Percentiles rank a stretch among this genome's conserved stretches.
These are phyloP conservation scores for Somion occarium DNA, from an alignment of 1,284 basidiomycete genomes.

Conservation along the genomic window DNA sequence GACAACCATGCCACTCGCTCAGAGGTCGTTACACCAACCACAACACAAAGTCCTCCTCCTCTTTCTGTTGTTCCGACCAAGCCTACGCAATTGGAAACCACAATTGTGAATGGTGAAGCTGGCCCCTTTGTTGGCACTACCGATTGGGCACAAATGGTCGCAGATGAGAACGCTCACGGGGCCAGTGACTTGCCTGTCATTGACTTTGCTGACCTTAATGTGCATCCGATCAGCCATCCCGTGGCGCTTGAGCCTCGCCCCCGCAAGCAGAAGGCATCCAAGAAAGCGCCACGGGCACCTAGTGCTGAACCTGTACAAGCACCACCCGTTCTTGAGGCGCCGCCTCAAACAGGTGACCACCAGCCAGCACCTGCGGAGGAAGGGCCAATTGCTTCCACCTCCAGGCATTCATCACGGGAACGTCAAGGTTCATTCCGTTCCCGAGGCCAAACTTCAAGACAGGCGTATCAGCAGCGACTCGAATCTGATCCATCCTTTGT, in stretches of 20 bases:
- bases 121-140: conserved; percentile 52
- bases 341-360: conserved; percentile 11
- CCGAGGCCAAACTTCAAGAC: conserved; percentile 57
- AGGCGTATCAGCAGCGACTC: conserved; percentile 73
- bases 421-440: conserved; percentile 27
- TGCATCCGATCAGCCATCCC: conserved; percentile 16
- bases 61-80: conserved; percentile 25
- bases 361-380: conserved; percentile 11
- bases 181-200: conserved; percentile 67
- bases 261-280: conserved; percentile 22
- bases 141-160: conserved; percentile 81
- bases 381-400: conserved; percentile 26
- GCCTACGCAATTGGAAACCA: conserved; percentile 19
- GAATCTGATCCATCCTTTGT: conserved; percentile 82
- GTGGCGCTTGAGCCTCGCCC: conserved; percentile 12
- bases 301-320: conserved; percentile 5
- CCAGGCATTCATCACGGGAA: conserved; percentile 14
- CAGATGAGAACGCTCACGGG: conserved; percentile 58
- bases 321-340: conserved; percentile 13
- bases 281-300: conserved; percentile 18
- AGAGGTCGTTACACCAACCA: conserved; percentile 55
- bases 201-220: conserved; percentile 66
- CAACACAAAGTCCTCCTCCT: conserved; percentile 52
- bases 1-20: conserved; percentile 43
- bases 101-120: conserved; percentile 27